Evolutionary conservation across 2,329 filamentous ascomycete species (phyloP).

Genomic region (Trichoderma gracile): DNA sequence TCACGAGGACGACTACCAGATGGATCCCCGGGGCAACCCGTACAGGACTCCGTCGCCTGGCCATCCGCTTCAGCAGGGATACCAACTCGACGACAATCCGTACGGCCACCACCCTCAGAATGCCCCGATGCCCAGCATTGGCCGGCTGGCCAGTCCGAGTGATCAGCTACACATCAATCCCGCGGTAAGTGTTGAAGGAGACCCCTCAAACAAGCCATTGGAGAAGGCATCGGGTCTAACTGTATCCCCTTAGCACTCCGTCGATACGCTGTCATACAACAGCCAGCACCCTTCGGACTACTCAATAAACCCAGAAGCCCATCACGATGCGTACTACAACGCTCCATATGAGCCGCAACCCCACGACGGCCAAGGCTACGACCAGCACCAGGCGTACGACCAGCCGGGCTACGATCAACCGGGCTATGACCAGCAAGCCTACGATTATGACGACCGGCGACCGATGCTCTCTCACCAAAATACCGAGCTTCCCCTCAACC

Average conservation of each 20-base stretch:
- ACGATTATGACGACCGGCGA: conserved; percentile 69
- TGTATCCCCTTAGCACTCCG: conserved; percentile 47
- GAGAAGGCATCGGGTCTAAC: not conserved
- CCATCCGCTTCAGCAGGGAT: conserved; percentile 70
- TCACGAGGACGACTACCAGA: conserved; percentile 57
- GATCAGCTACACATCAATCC: conserved; percentile 83
- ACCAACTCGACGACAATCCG: conserved; percentile 79
- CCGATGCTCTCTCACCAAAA: conserved; percentile 74
- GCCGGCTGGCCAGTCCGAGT: conserved; percentile 59
- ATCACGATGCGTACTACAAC: conserved; percentile 85
- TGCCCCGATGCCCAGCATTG: conserved; percentile 37
- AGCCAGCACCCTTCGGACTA: conserved; percentile 63
- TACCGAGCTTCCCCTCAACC: conserved; percentile 38
- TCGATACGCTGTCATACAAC: conserved; percentile 53
- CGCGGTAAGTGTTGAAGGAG: conserved; percentile 61
- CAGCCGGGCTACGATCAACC: conserved; percentile 40
- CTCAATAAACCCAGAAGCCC: conserved; percentile 75
- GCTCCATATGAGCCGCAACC: conserved; percentile 74
- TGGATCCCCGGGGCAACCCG: conserved; percentile 53
- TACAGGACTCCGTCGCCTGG: conserved; percentile 75
- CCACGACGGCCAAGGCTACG: conserved; percentile 37
- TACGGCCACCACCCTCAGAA: conserved; percentile 53
- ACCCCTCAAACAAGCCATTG: not conserved
- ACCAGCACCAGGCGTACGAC: conserved; percentile 30
- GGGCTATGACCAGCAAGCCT: conserved; percentile 51